phyloP scores from a whole-genome alignment of 2,329 filamentous ascomycete genomes.

The Colletotrichum limetticola region DNA sequence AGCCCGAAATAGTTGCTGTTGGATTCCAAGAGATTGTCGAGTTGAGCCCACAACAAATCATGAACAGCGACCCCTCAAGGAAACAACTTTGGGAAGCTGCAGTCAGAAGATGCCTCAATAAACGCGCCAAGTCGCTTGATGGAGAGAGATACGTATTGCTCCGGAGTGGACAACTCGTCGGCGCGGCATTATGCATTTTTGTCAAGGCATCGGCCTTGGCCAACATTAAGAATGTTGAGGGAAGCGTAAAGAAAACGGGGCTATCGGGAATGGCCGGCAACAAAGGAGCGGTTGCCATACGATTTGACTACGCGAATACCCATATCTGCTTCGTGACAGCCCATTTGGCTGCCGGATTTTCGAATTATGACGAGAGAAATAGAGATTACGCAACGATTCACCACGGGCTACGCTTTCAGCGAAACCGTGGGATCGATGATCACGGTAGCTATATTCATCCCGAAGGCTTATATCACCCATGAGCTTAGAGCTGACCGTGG shows the following conservation, averaged over 20 bases:
- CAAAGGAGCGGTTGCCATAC: slow-evolving; percentile 96
- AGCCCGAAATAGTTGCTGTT: slow-evolving; percentile 88
- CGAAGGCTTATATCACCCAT: background rate
- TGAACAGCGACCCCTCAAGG: slow-evolving; percentile 93
- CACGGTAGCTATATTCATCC: slow-evolving; percentile 67
- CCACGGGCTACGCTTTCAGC: slow-evolving; percentile 87
- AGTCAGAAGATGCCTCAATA: slow-evolving; percentile 82
- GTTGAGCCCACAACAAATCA: slow-evolving; percentile 96
- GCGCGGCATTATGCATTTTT: slow-evolving; percentile 91
- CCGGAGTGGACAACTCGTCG: slow-evolving; percentile 92
- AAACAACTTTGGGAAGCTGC: slow-evolving; percentile 88
- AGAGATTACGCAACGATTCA: slow-evolving; percentile 92
- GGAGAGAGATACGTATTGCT: slow-evolving; percentile 88
- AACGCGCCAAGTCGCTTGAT: slow-evolving; percentile 70
- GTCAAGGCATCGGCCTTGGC: slow-evolving; percentile 81
- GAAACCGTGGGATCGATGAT: slow-evolving; percentile 90
- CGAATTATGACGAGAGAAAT: slow-evolving; percentile 96
- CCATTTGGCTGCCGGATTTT: slow-evolving; percentile 94
- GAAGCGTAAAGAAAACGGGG: slow-evolving; percentile 91
- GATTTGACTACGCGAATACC: slow-evolving; percentile 93
- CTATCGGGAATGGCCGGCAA: slow-evolving; percentile 98
- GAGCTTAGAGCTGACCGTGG: background rate
- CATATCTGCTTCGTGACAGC: slow-evolving; percentile 96
- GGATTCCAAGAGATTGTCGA: slow-evolving; percentile 99
- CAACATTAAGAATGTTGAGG: slow-evolving; percentile 96